Evolutionary conservation across 2,329 filamentous ascomycete species (phyloP), one percentile per base, ranked within the genome.

Genomic region (Coniella lustricola): DNA sequence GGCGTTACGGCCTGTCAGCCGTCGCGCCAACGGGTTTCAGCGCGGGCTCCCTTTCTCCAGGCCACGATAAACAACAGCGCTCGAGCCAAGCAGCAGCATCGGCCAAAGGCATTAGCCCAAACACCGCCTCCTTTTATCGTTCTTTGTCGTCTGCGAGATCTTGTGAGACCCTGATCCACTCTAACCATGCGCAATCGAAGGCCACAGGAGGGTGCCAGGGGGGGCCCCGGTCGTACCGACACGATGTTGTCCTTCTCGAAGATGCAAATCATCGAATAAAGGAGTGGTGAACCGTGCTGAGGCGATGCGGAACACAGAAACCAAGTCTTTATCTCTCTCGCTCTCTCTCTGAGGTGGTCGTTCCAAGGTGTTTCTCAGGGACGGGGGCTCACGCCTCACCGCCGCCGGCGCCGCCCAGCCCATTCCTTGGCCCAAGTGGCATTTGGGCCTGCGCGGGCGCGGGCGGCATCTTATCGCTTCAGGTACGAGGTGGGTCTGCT

Each of bases 141-240:
- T 29, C 25, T 29, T 29, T 29, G 25, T 29, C 31, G 40, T 39
- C 38, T 47, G 47, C 50, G 21, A 44, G 50, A 50, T 50, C 50
- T 50, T 31, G 50, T 52, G 48, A 50, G 40, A 52, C 47, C 25
- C 29, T 37, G 46, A 49, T 49, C 49, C 50, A 35, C 29, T 46
- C 29, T 38, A 52, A 39, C 49, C 48, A 52, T 47, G 48, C 47
- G 48, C 32, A 35, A 52, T 48, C 47, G 44, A 49, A 50, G 50
- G 47, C 50, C 50, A 52, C 43, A 49, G 44, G 33, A 34, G 47
- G 39, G 31, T 22, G 44, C 50, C 37, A 18, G 48, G 43, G 17
- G 18, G 50, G 50, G 50, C 32, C 47, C 12, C 37, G 50, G 50
- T 52, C 37, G 40, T 40, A 52, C 50, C 40, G 33, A 48, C 25